phyloP scores from a whole-genome alignment of 2,329 filamentous ascomycete genomes.

The Cladosporium cucumerinum region DNA sequence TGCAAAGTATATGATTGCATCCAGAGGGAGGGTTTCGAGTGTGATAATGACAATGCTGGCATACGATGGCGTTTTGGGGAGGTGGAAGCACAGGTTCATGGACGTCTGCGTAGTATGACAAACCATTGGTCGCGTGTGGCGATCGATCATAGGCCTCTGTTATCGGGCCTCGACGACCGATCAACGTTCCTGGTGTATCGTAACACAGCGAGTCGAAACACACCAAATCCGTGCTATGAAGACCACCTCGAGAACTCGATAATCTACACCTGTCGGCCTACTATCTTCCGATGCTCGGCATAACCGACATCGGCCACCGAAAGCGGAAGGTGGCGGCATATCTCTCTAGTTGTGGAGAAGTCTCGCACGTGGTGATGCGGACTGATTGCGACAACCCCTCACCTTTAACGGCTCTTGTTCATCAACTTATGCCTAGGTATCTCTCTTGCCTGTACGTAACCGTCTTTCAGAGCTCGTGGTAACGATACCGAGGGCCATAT shows the following conservation, averaged over 20 bases:
- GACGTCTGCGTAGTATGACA: background rate
- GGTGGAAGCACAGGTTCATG: no score
- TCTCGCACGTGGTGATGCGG: background rate
- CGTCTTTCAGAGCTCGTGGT: background rate
- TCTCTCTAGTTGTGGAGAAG: background rate
- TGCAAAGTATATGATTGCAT: background rate
- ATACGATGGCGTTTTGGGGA: no score
- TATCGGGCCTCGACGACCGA: background rate
- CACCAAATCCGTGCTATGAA: background rate
- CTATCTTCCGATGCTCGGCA: background rate
- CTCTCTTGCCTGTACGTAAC: conserved; percentile 6
- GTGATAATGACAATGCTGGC: no score
- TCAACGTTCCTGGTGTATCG: background rate
- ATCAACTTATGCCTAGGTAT: background rate
- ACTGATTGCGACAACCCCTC: background rate
- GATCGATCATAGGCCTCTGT: background rate
- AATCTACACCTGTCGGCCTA: background rate
- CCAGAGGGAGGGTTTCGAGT: background rate
- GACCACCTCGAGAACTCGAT: no score
- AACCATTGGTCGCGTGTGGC: no score
- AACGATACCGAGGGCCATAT: background rate
- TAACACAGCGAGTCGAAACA: background rate
- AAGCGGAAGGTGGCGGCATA: conserved; percentile 11
- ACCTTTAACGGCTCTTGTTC: background rate
- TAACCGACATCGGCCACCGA: conserved; percentile 1